Conservation (phyloP, 1,284 basidiomycete species). For the Chalciporus sp. region DNA sequence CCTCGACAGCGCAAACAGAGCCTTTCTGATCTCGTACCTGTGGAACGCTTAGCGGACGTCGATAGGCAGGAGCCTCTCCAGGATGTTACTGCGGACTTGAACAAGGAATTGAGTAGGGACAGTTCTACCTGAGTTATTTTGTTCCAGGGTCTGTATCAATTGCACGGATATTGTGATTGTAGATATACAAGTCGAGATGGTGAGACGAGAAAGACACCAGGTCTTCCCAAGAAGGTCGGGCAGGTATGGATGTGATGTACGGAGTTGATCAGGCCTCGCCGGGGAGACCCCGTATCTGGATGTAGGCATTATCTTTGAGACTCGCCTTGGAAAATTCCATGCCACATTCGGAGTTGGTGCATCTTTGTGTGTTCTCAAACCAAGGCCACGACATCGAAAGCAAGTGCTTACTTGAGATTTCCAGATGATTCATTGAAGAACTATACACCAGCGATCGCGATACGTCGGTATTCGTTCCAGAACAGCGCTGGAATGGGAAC, state of each 20-base stretch:
- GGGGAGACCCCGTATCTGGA: constrained; percentile 41
- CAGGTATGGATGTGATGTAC: not conserved
- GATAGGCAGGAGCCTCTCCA: constrained; percentile 53
- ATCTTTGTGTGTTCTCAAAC: constrained; percentile 31
- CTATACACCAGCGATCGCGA: constrained; percentile 20
- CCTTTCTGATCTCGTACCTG: constrained; percentile 62
- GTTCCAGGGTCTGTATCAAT: constrained; percentile 15
- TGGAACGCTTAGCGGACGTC: constrained; percentile 61
- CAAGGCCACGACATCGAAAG: constrained; percentile 7
- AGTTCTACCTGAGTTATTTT: constrained; percentile 25
- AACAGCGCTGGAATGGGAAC: constrained; percentile 8
- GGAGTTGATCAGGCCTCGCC: constrained; percentile 19
- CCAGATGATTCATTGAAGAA: constrained; percentile 43
- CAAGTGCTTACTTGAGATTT: constrained; percentile 38
- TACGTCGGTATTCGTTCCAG: constrained; percentile 11
- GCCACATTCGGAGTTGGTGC: constrained; percentile 40
- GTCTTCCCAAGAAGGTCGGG: constrained; percentile 17
- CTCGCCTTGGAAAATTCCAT: constrained; percentile 43
- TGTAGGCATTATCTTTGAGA: constrained; percentile 44
- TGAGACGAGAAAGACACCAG: constrained; percentile 22
- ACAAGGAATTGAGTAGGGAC: constrained; percentile 57
- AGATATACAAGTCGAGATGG: constrained; percentile 34
- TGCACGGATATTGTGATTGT: constrained; percentile 24
- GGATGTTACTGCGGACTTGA: constrained; percentile 63
- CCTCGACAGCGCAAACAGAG: constrained; percentile 61